Evolutionary conservation across 768 basidiomycete species (phyloP).

Genomic region (Lactarius indigo): DNA sequence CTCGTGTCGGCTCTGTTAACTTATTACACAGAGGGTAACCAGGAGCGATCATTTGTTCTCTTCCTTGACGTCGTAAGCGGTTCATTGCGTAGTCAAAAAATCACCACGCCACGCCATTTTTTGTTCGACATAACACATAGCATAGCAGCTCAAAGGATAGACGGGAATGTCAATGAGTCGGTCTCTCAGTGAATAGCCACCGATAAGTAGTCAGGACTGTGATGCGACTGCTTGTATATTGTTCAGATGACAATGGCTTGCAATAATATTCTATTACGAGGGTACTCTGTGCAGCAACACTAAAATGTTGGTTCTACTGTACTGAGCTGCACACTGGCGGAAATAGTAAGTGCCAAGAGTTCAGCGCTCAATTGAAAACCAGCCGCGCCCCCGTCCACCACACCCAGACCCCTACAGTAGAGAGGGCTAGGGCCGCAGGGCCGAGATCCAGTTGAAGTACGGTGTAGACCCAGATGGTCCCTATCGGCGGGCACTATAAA

Average conservation of each 20-base stretch:
- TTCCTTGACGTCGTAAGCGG: background rate
- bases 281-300: background rate
- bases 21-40: background rate
- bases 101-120: background rate
- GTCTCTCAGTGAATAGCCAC: too few species aligned
- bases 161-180: too few species aligned
- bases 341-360: background rate
- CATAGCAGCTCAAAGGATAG: background rate
- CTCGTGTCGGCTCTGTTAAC: background rate
- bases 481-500: slow-evolving; percentile 67
- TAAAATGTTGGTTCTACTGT: background rate
- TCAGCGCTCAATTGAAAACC: slow-evolving; percentile 18
- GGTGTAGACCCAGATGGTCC: slow-evolving; percentile 75
- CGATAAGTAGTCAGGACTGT: too few species aligned
- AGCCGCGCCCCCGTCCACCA: slow-evolving; percentile 57
- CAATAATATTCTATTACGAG: background rate
- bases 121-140: too few species aligned
- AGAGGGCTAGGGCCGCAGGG: slow-evolving; percentile 55
- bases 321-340: background rate
- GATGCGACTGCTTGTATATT: too few species aligned
- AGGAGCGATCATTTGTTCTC: background rate
- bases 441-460: slow-evolving; percentile 66
- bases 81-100: background rate
- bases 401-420: slow-evolving; percentile 50
- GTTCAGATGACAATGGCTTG: background rate